Percentiles rank a stretch among this genome's conserved stretches.
These are phyloP conservation scores for Oryza glaberrima DNA, from an alignment of 176 grass and related monocot genomes.

Conservation along the genomic window DNA sequence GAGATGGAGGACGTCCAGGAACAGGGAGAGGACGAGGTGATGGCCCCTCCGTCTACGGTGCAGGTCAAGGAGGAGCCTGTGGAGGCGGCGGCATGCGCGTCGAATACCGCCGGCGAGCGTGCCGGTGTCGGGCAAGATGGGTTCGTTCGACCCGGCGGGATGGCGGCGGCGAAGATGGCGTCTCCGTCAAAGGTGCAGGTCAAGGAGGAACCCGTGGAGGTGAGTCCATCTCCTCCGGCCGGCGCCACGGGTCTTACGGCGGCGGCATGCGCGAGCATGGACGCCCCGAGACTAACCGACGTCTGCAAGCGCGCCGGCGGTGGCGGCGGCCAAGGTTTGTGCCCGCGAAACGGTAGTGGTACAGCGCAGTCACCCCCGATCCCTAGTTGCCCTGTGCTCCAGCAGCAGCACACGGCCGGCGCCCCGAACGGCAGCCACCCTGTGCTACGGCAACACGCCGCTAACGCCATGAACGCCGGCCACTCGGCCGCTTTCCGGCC, in stretches of 20 bases:
- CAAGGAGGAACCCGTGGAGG: background rate
- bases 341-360: background rate
- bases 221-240: background rate
- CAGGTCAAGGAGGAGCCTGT: background rate
- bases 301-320: background rate
- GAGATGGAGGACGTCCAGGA: background rate
- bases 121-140: background rate
- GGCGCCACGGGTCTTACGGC: background rate
- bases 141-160: background rate
- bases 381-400: constrained; percentile 5
- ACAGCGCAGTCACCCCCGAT: background rate
- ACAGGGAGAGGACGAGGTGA: background rate
- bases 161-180: background rate
- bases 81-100: background rate
- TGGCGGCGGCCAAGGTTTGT: background rate
- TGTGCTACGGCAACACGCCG: background rate
- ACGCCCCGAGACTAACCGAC: background rate
- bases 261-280: constrained; percentile 31
- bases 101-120: background rate
- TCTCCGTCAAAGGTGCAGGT: no score
- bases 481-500: background rate
- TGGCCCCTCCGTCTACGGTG: background rate
- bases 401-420: constrained; percentile 18
- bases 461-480: background rate
- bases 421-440: background rate